phyloP scores from a whole-genome alignment of 169 alveolate genomes.

The Plasmodium relictum region DNA sequence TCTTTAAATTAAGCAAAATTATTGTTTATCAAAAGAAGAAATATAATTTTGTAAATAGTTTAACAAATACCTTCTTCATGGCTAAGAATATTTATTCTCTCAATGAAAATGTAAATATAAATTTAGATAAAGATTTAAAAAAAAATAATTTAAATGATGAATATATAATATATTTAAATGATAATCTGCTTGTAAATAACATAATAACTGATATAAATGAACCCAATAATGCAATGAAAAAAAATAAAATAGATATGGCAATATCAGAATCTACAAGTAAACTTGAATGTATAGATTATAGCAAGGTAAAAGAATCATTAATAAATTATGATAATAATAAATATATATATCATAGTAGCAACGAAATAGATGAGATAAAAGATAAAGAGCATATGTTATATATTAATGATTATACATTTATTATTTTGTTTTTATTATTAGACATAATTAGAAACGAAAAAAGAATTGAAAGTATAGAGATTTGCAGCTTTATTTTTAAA shows the following conservation, averaged over 20 bases:
- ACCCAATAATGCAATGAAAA: not conserved
- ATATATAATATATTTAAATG: slow-evolving; percentile 33
- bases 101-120: not conserved
- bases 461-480: slow-evolving; percentile 4
- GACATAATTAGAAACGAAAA: slow-evolving; percentile 30
- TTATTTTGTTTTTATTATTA: slow-evolving; percentile 35
- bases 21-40: slow-evolving; percentile 12
- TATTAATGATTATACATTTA: slow-evolving; percentile 44
- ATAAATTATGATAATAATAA: not conserved
- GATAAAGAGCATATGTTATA: not conserved
- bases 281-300: not conserved
- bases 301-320: not conserved
- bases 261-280: not conserved
- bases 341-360: not conserved
- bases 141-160: slow-evolving; percentile 9
- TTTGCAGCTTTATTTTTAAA: slow-evolving; percentile 17
- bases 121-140: not conserved
- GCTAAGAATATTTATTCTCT: slow-evolving; percentile 30
- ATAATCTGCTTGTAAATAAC: not conserved
- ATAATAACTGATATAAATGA: not conserved
- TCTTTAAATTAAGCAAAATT: slow-evolving; percentile 11
- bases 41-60: slow-evolving; percentile 28
- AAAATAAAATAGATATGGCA: not conserved
- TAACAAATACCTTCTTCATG: slow-evolving; percentile 46
- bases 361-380: not conserved